phyloP scores from a whole-genome alignment of 192 early-diverging fungal species.

The Coemansia erecta region DNA sequence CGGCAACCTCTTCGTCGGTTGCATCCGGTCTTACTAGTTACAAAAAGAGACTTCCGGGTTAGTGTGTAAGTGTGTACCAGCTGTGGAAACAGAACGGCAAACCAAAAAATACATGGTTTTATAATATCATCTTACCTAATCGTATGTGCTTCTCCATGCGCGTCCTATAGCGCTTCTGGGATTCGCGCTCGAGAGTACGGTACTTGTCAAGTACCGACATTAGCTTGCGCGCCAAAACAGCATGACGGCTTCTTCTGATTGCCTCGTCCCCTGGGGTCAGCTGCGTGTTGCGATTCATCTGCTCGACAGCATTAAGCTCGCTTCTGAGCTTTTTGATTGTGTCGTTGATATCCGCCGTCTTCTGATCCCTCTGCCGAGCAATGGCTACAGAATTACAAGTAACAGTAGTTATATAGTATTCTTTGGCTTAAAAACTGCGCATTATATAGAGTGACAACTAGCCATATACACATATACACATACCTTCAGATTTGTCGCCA shows the following conservation, averaged over 20 bases:
- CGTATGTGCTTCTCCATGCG: conserved; percentile 53
- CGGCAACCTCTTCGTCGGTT: conserved; percentile 43
- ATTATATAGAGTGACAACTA: background rate
- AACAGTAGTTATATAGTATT: background rate
- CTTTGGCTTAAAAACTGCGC: background rate
- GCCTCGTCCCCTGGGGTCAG: conserved; percentile 42
- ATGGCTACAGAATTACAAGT: conserved; percentile 23
- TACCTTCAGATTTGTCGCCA: conserved; percentile 47
- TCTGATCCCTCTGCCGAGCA: conserved; percentile 41
- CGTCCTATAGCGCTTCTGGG: conserved; percentile 38
- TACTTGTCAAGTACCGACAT: conserved; percentile 49
- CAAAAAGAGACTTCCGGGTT: background rate
- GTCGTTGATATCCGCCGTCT: conserved; percentile 40
- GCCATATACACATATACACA: background rate
- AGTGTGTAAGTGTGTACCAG: background rate
- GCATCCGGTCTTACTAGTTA: conserved; percentile 42
- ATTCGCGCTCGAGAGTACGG: conserved; percentile 41
- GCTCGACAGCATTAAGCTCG: conserved; percentile 44
- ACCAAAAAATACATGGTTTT: background rate
- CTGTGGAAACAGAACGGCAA: too few relatives aligned
- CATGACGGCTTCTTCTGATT: conserved; percentile 35
- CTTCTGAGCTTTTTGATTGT: conserved; percentile 33
- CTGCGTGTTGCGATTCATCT: conserved; percentile 35
- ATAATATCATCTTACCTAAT: conserved; percentile 27
- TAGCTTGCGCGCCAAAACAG: conserved; percentile 37